Conservation (phyloP, 768 basidiomycete genomes). For the Fomitopsis pulvina region DNA sequence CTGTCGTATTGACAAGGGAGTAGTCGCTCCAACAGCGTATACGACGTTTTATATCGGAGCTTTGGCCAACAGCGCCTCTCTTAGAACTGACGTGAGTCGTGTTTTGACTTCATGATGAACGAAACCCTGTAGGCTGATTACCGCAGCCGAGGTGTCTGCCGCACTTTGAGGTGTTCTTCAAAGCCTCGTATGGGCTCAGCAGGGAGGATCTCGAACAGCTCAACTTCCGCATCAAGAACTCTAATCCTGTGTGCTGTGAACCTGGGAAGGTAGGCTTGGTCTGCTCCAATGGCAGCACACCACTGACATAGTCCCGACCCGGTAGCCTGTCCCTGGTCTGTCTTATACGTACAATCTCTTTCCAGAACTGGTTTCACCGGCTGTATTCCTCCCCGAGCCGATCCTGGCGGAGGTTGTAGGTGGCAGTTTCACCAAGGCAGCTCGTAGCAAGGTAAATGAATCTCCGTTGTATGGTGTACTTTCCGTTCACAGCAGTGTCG, state of each 20-base stretch:
- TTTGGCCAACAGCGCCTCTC: slow-evolving; percentile 41
- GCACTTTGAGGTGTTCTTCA: slow-evolving; percentile 70
- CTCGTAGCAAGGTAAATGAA: slow-evolving; percentile 43
- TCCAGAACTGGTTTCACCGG: slow-evolving; percentile 42
- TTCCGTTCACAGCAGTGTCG: neutral
- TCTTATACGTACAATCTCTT: slow-evolving; percentile 51
- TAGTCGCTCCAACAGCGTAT: slow-evolving; percentile 63
- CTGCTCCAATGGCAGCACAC: no score
- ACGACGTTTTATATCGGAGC: slow-evolving; percentile 82
- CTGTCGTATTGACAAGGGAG: neutral
- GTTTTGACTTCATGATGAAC: no score
- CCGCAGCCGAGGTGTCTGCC: slow-evolving; percentile 40
- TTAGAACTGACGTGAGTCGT: slow-evolving; percentile 32
- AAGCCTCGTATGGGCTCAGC: slow-evolving; percentile 66
- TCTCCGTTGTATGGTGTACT: no score
- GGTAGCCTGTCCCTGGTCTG: slow-evolving; percentile 20
- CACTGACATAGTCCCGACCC: neutral
- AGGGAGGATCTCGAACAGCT: slow-evolving; percentile 63
- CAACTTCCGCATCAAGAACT: slow-evolving; percentile 57
- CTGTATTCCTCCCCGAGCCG: slow-evolving; percentile 51
- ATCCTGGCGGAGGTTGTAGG: slow-evolving; percentile 71
- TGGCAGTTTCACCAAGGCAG: slow-evolving; percentile 76
- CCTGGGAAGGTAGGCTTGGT: slow-evolving; percentile 16
- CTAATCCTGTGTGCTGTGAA: slow-evolving; percentile 29
- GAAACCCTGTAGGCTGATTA: no score